Conservation (phyloP, 495 filamentous ascomycete species). For the Annulohypoxylon stygium region DNA sequence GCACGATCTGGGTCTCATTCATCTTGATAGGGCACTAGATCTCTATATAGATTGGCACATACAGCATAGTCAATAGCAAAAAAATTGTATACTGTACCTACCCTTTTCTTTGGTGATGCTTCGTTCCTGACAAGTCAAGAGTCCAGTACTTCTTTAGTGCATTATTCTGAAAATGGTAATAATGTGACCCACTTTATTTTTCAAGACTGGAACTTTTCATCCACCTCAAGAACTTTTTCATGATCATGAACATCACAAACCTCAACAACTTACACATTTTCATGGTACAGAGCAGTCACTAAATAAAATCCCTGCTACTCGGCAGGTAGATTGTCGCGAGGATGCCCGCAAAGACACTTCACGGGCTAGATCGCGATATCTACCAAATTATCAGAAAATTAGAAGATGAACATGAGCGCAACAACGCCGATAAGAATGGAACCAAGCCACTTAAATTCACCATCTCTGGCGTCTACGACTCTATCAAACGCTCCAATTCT, state of each 20-base stretch:
- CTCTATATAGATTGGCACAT: too few relatives aligned
- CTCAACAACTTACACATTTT: not conserved
- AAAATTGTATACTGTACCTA: not conserved
- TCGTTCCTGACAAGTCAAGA: not conserved
- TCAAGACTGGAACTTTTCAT: constrained; percentile 1
- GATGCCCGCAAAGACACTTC: constrained; percentile 45
- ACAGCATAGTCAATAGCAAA: not conserved
- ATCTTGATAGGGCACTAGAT: not conserved
- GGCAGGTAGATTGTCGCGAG: not conserved
- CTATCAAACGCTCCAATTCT: constrained; percentile 86
- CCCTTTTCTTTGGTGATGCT: not conserved
- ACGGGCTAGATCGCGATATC: constrained; percentile 61
- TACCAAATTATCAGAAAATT: constrained; percentile 82
- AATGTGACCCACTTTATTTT: constrained; percentile 30
- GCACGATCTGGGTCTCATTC: not conserved
- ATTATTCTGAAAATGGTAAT: not conserved
- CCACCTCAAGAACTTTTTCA: not conserved
- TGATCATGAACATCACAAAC: not conserved
- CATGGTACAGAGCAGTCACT: not conserved
- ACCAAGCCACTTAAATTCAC: constrained; percentile 61
- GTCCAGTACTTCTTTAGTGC: constrained; percentile 9
- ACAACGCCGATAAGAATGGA: constrained; percentile 46
- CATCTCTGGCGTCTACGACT: constrained; percentile 75
- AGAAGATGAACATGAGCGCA: constrained; percentile 70
- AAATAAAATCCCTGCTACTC: not conserved